phyloP scores from a whole-genome alignment of 352 stramenopile genomes.

The Phytophthora pluvialis region DNA sequence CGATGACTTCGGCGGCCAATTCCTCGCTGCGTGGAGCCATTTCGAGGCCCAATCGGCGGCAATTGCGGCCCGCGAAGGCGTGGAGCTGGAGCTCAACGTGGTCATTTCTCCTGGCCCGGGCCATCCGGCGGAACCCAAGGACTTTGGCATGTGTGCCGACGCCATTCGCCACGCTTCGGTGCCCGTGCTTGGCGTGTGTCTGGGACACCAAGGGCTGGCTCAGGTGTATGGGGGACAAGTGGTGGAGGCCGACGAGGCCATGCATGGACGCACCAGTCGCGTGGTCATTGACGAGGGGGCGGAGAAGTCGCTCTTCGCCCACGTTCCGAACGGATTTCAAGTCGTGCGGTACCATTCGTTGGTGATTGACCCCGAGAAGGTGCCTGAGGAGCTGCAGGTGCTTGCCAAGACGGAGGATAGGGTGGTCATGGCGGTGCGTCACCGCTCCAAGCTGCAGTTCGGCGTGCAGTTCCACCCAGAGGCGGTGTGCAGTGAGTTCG shows the following conservation, averaged over 20 bases:
- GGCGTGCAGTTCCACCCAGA: constrained; percentile 98
- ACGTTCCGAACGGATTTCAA: constrained; percentile 76
- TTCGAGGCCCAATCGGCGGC: constrained; percentile 54
- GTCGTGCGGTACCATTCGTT: constrained; percentile 98
- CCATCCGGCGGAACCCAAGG: constrained; percentile 66
- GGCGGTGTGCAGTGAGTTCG: constrained; percentile 90
- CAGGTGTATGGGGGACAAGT: constrained; percentile 89
- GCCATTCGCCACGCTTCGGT: constrained; percentile 64
- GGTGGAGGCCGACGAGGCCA: constrained; percentile 82
- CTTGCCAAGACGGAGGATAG: constrained; percentile 72
- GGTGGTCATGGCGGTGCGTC: constrained; percentile 91
- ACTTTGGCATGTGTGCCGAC: constrained; percentile 92
- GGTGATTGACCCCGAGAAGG: constrained; percentile 61
- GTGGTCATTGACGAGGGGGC: constrained; percentile 46
- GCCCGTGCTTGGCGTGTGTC: constrained; percentile 96
- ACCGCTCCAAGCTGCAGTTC: constrained; percentile 89
- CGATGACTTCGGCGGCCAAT: constrained; percentile 86
- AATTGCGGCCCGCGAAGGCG: constrained; percentile 21
- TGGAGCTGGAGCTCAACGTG: constrained; percentile 70
- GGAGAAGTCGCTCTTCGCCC: constrained; percentile 54
- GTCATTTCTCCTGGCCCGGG: constrained; percentile 93
- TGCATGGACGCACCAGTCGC: constrained; percentile 94
- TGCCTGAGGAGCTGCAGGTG: constrained; percentile 58
- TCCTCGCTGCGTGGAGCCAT: constrained; percentile 56
- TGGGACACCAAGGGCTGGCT: constrained; percentile 97